Percentiles rank a stretch among this genome's conserved stretches.
Conservation (phyloP, 2,329 filamentous ascomycete species). For the Alternaria viburni region DNA sequence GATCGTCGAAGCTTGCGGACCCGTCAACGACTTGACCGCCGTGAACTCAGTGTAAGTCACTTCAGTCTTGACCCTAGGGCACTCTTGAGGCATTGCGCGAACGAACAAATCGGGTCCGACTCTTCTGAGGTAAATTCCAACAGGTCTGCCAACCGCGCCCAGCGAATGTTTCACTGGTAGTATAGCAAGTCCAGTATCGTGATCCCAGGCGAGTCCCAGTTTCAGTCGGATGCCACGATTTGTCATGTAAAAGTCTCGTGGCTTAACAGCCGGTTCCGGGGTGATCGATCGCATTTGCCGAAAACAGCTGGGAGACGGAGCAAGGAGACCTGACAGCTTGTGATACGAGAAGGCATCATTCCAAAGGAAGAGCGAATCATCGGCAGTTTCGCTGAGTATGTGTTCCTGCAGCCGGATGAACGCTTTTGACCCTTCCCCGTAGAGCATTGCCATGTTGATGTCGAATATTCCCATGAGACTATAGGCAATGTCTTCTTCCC, state of each 20-base stretch:
- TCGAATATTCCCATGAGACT: conserved; percentile 22
- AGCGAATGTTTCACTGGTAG: conserved; percentile 9
- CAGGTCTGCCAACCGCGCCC: not conserved
- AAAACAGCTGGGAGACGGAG: conserved; percentile 3
- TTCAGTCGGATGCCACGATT: conserved; percentile 11
- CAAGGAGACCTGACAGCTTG: conserved; percentile 5
- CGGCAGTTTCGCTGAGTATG: conserved; percentile 9
- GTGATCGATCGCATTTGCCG: conserved; percentile 2
- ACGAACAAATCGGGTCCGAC: conserved; percentile 4
- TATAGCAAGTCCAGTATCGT: conserved; percentile 8
- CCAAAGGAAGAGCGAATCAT: conserved; percentile 12
- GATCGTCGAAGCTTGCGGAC: not conserved
- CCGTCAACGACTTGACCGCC: not conserved
- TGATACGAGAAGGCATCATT: conserved; percentile 1
- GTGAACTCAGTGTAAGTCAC: conserved; percentile 4
- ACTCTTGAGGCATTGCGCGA: conserved; percentile 4
- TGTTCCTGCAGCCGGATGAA: conserved; percentile 17
- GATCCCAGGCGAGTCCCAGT: conserved; percentile 5
- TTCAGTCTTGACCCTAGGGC: not conserved
- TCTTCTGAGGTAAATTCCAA: conserved; percentile 8
- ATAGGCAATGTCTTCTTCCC: conserved; percentile 25
- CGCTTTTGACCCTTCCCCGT: conserved; percentile 15
- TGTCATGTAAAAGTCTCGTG: conserved; percentile 7
- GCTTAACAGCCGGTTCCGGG: conserved; percentile 1
- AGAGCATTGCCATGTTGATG: conserved; percentile 20